Conservation (phyloP, 129 eudicot genomes). For the Logfia minima region DNA sequence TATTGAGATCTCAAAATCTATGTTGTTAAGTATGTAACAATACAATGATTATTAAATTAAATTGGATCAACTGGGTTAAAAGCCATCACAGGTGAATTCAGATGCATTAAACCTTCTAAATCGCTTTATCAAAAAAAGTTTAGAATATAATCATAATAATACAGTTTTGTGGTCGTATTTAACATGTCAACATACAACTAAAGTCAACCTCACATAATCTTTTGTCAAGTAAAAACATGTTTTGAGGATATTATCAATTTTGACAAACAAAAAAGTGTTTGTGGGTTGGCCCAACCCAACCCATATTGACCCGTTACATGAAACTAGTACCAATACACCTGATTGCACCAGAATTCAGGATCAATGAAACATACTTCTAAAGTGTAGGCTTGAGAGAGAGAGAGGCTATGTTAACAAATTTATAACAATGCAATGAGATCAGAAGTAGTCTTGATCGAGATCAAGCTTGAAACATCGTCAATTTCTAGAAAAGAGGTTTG, state of each 20-base stretch:
- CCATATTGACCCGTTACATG: neutral
- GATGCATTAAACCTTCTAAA: too few species aligned
- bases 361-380: neutral
- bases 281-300: neutral
- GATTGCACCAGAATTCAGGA: neutral
- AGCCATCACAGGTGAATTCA: too few species aligned
- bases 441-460: slow-evolving; percentile 16
- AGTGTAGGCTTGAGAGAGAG: neutral
- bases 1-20: neutral
- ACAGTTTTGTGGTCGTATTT: too few species aligned
- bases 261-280: too few species aligned
- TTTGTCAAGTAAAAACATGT: neutral
- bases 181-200: neutral
- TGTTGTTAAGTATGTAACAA: neutral
- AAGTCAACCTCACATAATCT: neutral
- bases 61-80: neutral
- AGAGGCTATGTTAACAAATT: neutral
- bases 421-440: neutral
- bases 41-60: neutral
- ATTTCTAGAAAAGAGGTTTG: slow-evolving; percentile 10
- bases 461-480: slow-evolving; percentile 6
- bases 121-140: too few species aligned
- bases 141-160: too few species aligned
- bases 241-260: neutral
- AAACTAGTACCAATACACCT: neutral